phyloP scores from a whole-genome alignment of 495 filamentous ascomycete species.

The Penicillium silybi region DNA sequence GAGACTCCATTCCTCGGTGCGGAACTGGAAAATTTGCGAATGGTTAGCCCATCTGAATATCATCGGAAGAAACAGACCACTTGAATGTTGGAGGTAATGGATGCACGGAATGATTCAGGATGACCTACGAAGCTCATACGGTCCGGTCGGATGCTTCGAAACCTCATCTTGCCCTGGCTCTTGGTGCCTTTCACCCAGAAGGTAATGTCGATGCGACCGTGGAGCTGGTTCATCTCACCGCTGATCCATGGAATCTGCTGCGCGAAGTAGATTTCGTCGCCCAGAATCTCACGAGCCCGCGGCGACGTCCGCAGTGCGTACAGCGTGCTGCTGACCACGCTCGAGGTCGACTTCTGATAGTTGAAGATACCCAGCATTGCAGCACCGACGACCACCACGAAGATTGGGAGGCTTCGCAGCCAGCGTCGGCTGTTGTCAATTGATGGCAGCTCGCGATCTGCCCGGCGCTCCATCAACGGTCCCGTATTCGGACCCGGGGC shows the following conservation, averaged over 20 bases:
- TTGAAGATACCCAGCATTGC: conserved; percentile 89
- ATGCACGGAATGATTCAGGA: neutral
- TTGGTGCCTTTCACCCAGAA: conserved; percentile 87
- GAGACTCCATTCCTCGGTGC: conserved; percentile 74
- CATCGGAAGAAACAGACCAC: neutral
- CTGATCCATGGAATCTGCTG: conserved; percentile 87
- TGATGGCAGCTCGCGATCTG: conserved; percentile 73
- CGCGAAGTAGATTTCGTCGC: conserved; percentile 90
- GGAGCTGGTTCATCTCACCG: conserved; percentile 90
- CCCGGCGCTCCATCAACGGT: conserved; percentile 72
- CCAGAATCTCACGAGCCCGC: conserved; percentile 68
- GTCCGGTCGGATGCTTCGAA: conserved; percentile 68
- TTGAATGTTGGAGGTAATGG: neutral
- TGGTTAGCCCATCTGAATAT: neutral
- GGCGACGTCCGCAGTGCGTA: conserved; percentile 84
- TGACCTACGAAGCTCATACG: conserved; percentile 66
- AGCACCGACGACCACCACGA: conserved; percentile 54
- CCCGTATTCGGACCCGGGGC: conserved; percentile 50
- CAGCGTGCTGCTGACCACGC: conserved; percentile 77
- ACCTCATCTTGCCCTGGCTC: conserved; percentile 68
- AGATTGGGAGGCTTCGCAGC: conserved; percentile 55
- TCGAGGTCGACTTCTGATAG: conserved; percentile 87
- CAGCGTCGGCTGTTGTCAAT: conserved; percentile 38
- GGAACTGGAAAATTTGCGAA: conserved; percentile 45
- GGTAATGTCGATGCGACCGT: conserved; percentile 81